Conservation (phyloP, 768 basidiomycete genomes). For the Xerocomellus intermedius region DNA sequence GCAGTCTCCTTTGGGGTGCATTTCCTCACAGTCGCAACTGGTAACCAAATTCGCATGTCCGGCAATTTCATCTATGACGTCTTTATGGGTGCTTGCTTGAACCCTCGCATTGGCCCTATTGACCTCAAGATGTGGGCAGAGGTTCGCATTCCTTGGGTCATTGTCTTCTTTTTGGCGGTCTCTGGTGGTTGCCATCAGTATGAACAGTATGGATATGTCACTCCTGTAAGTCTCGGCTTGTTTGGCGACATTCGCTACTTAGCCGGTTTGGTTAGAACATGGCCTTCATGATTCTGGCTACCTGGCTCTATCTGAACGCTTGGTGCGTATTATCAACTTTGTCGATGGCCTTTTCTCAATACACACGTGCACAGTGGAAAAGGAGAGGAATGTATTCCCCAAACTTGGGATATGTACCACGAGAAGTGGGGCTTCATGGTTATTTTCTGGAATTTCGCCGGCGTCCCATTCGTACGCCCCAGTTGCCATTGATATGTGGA, state of each 20-base stretch:
- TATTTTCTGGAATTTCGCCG: constrained; percentile 97
- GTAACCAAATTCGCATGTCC: constrained; percentile 89
- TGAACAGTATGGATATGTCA: constrained; percentile 86
- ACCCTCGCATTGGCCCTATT: constrained; percentile 87
- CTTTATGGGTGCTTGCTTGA: constrained; percentile 94
- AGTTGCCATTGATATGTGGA: neutral
- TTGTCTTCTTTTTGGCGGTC: constrained; percentile 90
- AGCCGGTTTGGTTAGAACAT: constrained; percentile 63
- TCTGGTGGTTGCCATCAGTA: constrained; percentile 96
- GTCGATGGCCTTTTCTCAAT: neutral
- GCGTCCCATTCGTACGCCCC: constrained; percentile 81
- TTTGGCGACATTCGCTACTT: neutral
- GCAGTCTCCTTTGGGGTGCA: constrained; percentile 79
- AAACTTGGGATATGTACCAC: constrained; percentile 99
- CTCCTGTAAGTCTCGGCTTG: constrained; percentile 57
- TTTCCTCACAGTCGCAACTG: constrained; percentile 70
- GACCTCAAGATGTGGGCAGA: constrained; percentile 99
- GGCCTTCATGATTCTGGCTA: constrained; percentile 94
- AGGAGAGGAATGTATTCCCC: constrained; percentile 92
- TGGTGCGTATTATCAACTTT: constrained; percentile 49
- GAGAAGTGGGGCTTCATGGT: constrained; percentile 99
- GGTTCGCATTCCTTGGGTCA: constrained; percentile 95
- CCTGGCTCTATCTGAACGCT: constrained; percentile 95
- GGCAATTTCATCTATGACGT: constrained; percentile 92
- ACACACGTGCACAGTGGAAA: constrained; percentile 56